A percentile compares a stretch with the other conserved stretches of the same genome.
Evolutionary conservation across 345 rosid species (phyloP).

Genomic region (Corchorus olitorius): DNA sequence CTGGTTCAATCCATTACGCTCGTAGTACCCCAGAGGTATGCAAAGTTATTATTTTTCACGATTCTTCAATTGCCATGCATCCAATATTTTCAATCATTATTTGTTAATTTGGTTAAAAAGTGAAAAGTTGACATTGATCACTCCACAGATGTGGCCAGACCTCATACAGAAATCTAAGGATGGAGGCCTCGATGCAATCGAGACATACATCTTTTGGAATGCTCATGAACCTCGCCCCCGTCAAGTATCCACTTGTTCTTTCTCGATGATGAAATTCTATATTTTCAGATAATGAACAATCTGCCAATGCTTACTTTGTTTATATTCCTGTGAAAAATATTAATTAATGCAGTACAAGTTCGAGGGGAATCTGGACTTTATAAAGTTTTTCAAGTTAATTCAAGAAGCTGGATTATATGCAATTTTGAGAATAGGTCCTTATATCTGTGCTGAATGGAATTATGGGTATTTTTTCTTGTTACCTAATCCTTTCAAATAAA

Average conservation of each 20-base stretch:
- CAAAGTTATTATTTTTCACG: neutral
- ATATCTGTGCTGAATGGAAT: constrained; percentile 64
- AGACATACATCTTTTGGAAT: constrained; percentile 60
- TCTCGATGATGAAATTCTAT: no score
- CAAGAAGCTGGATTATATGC: constrained; percentile 42
- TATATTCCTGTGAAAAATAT: no score
- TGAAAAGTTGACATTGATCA: no score
- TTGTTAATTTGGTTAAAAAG: neutral
- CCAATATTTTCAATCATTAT: neutral
- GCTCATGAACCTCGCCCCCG: constrained; percentile 54
- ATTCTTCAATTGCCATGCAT: no score
- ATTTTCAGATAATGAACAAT: neutral
- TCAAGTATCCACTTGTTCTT: constrained; percentile 9
- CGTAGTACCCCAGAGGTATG: constrained; percentile 52
- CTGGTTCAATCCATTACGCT: constrained; percentile 56
- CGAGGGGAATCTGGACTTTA: constrained; percentile 41
- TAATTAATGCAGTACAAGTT: constrained; percentile 38
- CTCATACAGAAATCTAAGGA: constrained; percentile 51
- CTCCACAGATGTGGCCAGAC: constrained; percentile 60
- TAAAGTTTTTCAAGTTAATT: constrained; percentile 44
- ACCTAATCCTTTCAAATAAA: neutral
- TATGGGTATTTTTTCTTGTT: constrained; percentile 42
- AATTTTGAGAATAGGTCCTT: constrained; percentile 58
- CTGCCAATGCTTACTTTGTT: neutral
- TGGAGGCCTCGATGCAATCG: constrained; percentile 57